A percentile compares a stretch with the other conserved stretches of the same genome.
These are phyloP conservation scores for Eutypa lata DNA, from an alignment of 2,329 filamentous ascomycete species.

Conservation along the genomic window DNA sequence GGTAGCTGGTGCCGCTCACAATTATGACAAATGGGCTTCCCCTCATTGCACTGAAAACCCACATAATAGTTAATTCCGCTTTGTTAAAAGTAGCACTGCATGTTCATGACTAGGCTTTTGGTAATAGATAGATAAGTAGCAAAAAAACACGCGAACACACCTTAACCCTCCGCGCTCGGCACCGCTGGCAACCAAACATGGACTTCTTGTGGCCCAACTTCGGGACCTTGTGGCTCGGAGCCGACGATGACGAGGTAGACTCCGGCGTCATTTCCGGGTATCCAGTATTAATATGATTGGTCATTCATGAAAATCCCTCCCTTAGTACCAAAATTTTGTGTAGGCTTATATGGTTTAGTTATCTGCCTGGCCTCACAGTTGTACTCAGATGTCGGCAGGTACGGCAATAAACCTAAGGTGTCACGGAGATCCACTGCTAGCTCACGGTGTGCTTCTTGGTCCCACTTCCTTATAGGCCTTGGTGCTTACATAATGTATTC, in stretches of 20 bases:
- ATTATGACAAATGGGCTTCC: slow-evolving; percentile 15
- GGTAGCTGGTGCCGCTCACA: slow-evolving; percentile 13
- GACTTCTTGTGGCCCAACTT: slow-evolving; percentile 20
- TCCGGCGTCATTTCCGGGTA: background rate
- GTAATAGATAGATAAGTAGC: background rate
- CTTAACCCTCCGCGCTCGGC: slow-evolving; percentile 16
- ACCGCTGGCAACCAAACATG: slow-evolving; percentile 19
- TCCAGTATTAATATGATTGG: background rate
- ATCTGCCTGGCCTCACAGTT: too few relatives aligned
- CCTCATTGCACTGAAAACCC: slow-evolving; percentile 15
- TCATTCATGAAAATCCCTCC: too few relatives aligned
- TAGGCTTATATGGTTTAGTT: too few relatives aligned
- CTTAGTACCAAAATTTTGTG: too few relatives aligned
- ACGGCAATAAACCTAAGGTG: too few relatives aligned
- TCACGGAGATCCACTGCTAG: too few relatives aligned
- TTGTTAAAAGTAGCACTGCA: too few relatives aligned
- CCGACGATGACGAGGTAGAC: too few relatives aligned
- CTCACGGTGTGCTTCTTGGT: too few relatives aligned
- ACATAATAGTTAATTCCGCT: background rate
- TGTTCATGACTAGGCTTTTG: background rate
- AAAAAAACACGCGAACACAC: slow-evolving; percentile 3
- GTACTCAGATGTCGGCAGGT: too few relatives aligned
- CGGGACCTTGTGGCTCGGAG: slow-evolving; percentile 1
- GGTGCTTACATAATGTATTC: too few relatives aligned
- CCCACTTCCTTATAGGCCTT: too few relatives aligned